Evolutionary conservation across 192 early-diverging fungal genomes (phyloP).

Genomic region (Allomyces arbusculus): DNA sequence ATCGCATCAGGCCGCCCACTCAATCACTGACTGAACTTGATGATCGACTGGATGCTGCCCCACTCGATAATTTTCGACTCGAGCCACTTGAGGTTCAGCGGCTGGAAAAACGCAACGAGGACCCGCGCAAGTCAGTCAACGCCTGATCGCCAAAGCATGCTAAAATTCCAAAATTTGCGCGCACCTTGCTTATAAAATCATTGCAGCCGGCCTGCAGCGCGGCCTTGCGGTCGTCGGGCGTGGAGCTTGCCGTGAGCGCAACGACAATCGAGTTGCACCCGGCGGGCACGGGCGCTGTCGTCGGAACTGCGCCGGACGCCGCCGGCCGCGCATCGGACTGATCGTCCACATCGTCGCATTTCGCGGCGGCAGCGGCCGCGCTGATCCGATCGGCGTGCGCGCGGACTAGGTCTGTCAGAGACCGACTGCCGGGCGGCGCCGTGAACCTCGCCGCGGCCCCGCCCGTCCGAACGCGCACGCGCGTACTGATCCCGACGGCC

Average conservation of each 20-base stretch:
- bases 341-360: neutral
- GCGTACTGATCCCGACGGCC: neutral
- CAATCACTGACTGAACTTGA: slow-evolving; percentile 32
- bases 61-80: slow-evolving; percentile 74
- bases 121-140: too few relatives aligned
- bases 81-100: slow-evolving; percentile 61
- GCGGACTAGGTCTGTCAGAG: neutral
- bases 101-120: slow-evolving; percentile 5
- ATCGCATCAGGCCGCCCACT: neutral
- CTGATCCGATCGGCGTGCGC: neutral
- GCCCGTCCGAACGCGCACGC: neutral
- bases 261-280: neutral
- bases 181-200: slow-evolving; percentile 10
- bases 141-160: too few relatives aligned
- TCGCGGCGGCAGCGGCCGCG: neutral
- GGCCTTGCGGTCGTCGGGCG: neutral
- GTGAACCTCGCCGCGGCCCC: too few relatives aligned
- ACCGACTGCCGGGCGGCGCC: neutral
- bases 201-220: neutral
- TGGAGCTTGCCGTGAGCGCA: neutral
- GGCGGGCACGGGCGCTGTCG: neutral
- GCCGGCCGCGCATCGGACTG: neutral
- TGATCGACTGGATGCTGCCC: slow-evolving; percentile 81
- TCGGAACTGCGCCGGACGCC: neutral
- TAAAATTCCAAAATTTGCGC: too few relatives aligned